Evolutionary conservation across 2,329 filamentous ascomycete species (phyloP), one percentile per base, ranked within the genome.

Genomic region (Botrytis tulipae): DNA sequence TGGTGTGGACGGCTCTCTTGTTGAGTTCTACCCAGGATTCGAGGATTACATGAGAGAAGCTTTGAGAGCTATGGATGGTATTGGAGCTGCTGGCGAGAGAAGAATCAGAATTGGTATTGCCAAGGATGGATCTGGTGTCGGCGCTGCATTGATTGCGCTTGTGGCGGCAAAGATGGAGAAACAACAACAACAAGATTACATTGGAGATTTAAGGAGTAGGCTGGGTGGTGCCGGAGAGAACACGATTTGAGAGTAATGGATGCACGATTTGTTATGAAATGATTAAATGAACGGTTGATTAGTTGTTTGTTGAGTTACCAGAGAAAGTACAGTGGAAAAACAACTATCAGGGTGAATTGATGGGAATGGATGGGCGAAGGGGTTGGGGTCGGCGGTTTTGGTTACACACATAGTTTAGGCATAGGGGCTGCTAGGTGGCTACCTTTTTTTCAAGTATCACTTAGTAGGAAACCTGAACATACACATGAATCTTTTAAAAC

Each of bases 1-100:
- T 78, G 96, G 96, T 79, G 95, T 98, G 2, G 96, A 99, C 81
- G 96, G 96, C 77, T 95, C 92, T 80, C 85, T 99, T 71, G 94
- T 98, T 3, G 96, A 98, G 83, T 96, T 97, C 84, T 98, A 98
- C 83, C 96, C 96, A 14, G 91, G 91, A 80, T 99, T 98, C 84
- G 91, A 96, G 77, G 91, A 92, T 73, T 92, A 96, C 85, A 92
- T 98, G 76, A 89, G 95, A 75, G 93, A 97, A 80, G 93, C 93
- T 10, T 86, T 98, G 74, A 85, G 90, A 68, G 90, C 89, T 73
- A 90, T 97, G 71, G 88, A 93, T 25, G 90, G 92, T 75, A 92
- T 98, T 78, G 95, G 95, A 7, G 84, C 86, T 63, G 85, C 88
- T 73, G 94, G 95, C 18, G 94, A 97, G 77, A 92, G 93, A 84